Base-by-base conservation (phyloP, 163 green algal species). In the Volvox carteri region DNA sequence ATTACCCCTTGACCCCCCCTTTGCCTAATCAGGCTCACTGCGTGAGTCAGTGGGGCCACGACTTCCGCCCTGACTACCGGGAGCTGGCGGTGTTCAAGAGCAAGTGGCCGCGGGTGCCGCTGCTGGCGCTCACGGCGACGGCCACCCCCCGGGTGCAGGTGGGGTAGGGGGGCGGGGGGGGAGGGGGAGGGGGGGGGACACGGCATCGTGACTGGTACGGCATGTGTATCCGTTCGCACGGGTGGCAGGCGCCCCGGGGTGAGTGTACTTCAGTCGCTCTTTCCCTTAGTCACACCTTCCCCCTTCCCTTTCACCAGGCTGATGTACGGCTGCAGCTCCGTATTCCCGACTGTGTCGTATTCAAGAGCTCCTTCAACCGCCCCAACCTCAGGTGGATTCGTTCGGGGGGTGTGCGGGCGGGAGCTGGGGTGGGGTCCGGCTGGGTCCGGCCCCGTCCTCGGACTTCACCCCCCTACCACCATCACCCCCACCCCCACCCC, bases 51-150 rank as follows among this genome's bases (percentile, higher is more conserved):
- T 99, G 97, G 97, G 97, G 97, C 18, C 96, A 98, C 78, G 97
- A 99, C 92, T 99, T 99, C 92, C 89, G 97, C 84, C 93, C 93
- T 16, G 92, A 95, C 87, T 95, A 95, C 93, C 95, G 94, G 90
- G 88, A 91, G 30, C 94, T 99, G 14, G 73, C 77, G 11, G 84
- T 97, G 60, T 98, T 99, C 92, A 98, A 98, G 91, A 85, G 72
- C 6, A 72, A 72, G 18, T 95, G 88, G 89, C 93, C 93, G 9
- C n/a, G 35, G 5, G 58, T 98, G 78, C 97, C 97, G 1, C 68
- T 98, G 46, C 93, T 99, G 93, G 97, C 97, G 12, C 94, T 99
- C 19, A 99, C 97, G 12, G 97, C 97, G 35, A 99, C 97, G 19
- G 96, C 96, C 14, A 98, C 96, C 28, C 92, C 93, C 1, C 70